Evolutionary conservation across 78 protist genomes (phyloP).

Genomic region (Dictyostelium brefeldianum): DNA sequence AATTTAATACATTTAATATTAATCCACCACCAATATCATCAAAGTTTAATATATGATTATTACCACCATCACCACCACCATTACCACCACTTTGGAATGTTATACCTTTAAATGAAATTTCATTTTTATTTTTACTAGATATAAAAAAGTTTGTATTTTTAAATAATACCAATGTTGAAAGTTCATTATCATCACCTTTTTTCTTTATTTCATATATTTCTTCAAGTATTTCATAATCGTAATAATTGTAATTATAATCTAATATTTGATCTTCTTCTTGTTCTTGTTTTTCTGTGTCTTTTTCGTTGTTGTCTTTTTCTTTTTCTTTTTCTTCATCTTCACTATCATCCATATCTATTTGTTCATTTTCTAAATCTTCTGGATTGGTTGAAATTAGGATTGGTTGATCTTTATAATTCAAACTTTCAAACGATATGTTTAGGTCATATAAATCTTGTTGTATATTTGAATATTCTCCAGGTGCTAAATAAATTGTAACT

Average conservation of each 20-base stretch:
- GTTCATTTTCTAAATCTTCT: not conserved
- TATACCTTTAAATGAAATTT: slow-evolving; percentile 10
- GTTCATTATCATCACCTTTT: not conserved
- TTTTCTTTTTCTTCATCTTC: not conserved
- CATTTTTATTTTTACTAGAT: not conserved
- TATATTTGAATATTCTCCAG: not conserved
- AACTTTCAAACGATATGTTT: not conserved
- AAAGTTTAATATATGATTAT: not conserved
- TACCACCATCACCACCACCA: not conserved
- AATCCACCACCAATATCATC: slow-evolving; percentile 10
- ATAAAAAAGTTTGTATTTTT: not conserved
- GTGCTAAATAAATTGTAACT: not conserved
- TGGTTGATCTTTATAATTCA: not conserved
- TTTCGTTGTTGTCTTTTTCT: too few species aligned
- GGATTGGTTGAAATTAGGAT: not conserved
- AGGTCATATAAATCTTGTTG: not conserved
- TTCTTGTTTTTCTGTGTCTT: not conserved
- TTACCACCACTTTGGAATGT: slow-evolving; percentile 5
- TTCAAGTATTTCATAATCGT: slow-evolving; percentile 24
- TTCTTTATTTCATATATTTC: not conserved
- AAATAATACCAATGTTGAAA: not conserved
- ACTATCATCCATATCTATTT: not conserved
- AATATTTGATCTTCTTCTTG: not conserved
- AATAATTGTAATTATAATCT: slow-evolving; percentile 9
- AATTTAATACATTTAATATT: slow-evolving; percentile 3